Base-by-base conservation (phyloP, 139 green algal species). In the Chlorella vulgaris region DNA sequence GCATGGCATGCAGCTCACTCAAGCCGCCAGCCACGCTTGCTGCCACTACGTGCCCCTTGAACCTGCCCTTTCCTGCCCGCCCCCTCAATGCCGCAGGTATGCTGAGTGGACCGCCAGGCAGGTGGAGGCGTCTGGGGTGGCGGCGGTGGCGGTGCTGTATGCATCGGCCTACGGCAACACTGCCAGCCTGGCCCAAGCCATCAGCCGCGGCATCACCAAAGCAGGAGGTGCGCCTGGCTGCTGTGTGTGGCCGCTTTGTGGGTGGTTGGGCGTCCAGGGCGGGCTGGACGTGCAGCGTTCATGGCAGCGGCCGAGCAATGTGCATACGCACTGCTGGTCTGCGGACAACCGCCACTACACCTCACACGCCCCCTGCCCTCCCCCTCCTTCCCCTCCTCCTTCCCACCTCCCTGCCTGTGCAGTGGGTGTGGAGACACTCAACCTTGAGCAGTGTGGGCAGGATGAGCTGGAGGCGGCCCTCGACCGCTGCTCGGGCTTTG, bases 81-180 rank as follows among this genome's bases (percentile, higher is more conserved):
- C 63, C 21, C 35, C 21, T 15, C 31, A 18, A n/a, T n/a, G n/a
- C n/a, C 35, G 55, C 35, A 73, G 67, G 51, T 89, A 87, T 63
- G 33, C 28, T 22, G 76, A 83, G 0, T 95, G 91, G 91, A 94
- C 88, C 21, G 55, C 55, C 8, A 83, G 73, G 29, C 85, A 92
- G 85, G 62, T 93, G 24, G 42, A 87, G 63, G 58, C 63, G 7
- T 55, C 83, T 2, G 67, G 82, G 28, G 66, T 47, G 24, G 43
- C 38, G 39, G 82, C 19, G 39, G 91, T 98, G 10, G 88, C 89
- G 2, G 95, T 99, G 53, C 81, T 99, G 70, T 99, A 98, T 73
- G 96, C 96, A 6, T 93, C 81, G 8, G 96, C 96, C 0, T 99
- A 99, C 74, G 96, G 96, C 78, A 98, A 99, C 90, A 99, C 96